Base-by-base conservation (phyloP, 768 basidiomycete genomes). In the Trametes elegans region DNA sequence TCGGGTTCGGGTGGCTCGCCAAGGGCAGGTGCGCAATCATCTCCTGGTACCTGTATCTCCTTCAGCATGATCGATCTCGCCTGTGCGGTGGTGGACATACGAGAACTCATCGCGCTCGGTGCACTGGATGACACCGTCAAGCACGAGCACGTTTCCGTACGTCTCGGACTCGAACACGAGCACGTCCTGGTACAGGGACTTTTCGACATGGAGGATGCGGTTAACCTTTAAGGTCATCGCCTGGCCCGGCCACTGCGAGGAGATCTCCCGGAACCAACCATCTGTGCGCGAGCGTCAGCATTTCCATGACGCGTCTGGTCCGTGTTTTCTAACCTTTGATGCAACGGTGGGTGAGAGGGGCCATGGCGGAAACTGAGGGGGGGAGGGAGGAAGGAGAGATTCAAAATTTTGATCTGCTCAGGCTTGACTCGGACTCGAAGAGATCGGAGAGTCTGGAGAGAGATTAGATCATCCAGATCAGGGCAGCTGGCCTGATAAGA, bases 31-130 rank as follows among this genome's bases (percentile, higher is more conserved):
- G 96, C 5, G 96, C 81, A 66, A 99, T 98, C 96, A 98, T 97
- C 76, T 99, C 96, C 67, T 98, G 94, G 73, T 98, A 98, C 10
- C 93, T 97, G 64, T 39, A 42, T 21, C n/a, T 27, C 3, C 14
- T 28, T 61, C 23, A 39, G 42, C 34, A 54, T 21, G 47, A 52
- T 44, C 40, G 24, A 36, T 21, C 24, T n/a, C n/a, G 43, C 44
- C 29, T 53, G 26, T 9, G 19, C 34, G n/a, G 7, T 11, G n/a
- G 18, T 29, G 21, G 3, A 81, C 90, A 62, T 66, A 93, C 93
- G 95, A 94, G 73, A 99, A 99, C 73, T 99, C 97, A 68, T 99
- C 97, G 42, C 95, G 85, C 74, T 99, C 97, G 2, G 95, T 97
- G 75, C 90, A 93, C 71, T 99, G 96, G 62, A 99, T 90, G 51